Base-by-base conservation (phyloP, 2,329 filamentous ascomycete genomes). In the Cordyceps tenuipes region DNA sequence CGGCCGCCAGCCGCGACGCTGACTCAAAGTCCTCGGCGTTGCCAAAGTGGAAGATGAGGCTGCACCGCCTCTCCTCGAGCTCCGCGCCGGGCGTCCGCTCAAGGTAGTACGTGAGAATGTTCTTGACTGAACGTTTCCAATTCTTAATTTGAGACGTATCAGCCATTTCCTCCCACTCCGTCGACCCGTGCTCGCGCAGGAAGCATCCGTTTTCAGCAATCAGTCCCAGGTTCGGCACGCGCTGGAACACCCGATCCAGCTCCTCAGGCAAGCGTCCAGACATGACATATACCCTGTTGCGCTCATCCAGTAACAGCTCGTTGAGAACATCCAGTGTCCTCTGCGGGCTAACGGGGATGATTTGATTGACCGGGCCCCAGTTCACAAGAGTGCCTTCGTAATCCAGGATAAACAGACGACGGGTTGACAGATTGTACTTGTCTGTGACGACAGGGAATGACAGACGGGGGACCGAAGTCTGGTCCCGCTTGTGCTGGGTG, bases 151-250 rank as follows among this genome's bases (percentile, higher is more conserved):
- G 82, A 3, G 83, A 79, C 1, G 83, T 79, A 69, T 96, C 86
- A 2, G 88, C 86, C 74, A 96, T 87, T 63, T 88, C 85, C 2
- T 82, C 83, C 94, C 94, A 97, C 41, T 82, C 79, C 26, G 83
- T 81, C 17, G 78, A 80, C 21, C 85, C 82, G 50, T 83, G 84
- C 64, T 90, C 83, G 66, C 89, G 90, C 61, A 97, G 77, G 74
- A 95, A 97, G 71, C 90, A 96, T 2, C 93, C 93, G 65, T 96
- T 97, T 75, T 97, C 93, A 0, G 93, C 93, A 64, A 97, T 95
- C 5, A 97, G 79, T 3, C 94, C 94, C 3, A 97, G 77, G 62
- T 88, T 88, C 5, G 90, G 88, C 1, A 97, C 88, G 26, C 88
- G 84, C 57, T 87, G 86, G 79, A 97, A 97, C 1, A 95, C 79